Base-by-base conservation (phyloP, 1,139 yeast species). In the Candida smagusa region DNA sequence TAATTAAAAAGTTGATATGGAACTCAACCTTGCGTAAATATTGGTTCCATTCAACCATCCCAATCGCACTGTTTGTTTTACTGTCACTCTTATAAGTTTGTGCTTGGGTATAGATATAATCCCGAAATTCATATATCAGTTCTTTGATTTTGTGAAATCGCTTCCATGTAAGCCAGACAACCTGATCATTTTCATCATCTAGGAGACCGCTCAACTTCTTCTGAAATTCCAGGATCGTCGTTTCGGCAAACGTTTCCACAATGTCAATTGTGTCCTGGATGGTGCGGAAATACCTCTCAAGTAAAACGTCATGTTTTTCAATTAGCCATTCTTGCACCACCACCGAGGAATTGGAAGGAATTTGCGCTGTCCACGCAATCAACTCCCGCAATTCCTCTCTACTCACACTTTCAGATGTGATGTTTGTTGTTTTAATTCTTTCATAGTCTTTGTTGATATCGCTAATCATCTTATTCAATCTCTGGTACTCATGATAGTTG, bases 241-340 rank as follows among this genome's bases (percentile, higher is more conserved):
- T 72, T 37, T 83, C 89, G n/a, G 82, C 79, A 64, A 82, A 83
- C 41, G 83, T 82, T 52, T 84, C 88, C 52, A 80, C 71, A 1
- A 81, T 72, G 46, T 83, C 89, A 40, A 84, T 66, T 22, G 81
- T 72, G 30, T 72, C 70, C 39, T 76, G 76, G 41, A 83, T 71
- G 9, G 68, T 63, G 3, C 53, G 53, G 37, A 74, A 72, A 36
- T 81, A 69, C 22, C 64, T 61, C 12, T 48, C 54, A 22, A 67
- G 45, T 11, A 71, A 45, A 8, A 41, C 30, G 24, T 57, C 61
- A 41, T 68, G 72, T 6, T 50, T 52, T 7, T 61, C 61, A 37
- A 70, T 65, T 28, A 76, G 57, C 12, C 54, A 47, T 4, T 56
- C 51, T 38, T 72, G 72, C 11, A 70, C 57, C 6, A 51, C 43